These are phyloP conservation scores for Xanthoparmelia taractica DNA, from an alignment of 495 filamentous ascomycete genomes.

Conservation along the genomic window DNA sequence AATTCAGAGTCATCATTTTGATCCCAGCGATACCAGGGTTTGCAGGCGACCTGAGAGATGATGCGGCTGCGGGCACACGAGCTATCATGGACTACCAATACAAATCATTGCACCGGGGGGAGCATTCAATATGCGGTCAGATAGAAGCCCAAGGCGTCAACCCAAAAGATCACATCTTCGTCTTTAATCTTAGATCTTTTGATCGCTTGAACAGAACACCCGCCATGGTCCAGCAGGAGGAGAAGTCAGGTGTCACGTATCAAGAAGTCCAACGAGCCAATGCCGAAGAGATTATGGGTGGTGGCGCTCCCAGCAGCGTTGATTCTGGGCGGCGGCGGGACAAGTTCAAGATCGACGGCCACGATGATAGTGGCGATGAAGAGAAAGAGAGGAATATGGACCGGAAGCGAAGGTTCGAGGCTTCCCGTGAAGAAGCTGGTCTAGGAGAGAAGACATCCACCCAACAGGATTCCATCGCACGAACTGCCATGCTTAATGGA, in stretches of 20 bases:
- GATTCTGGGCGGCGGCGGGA: conserved; percentile 24
- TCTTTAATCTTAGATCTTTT: conserved; percentile 86
- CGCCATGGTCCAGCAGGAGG: conserved; percentile 59
- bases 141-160: conserved; percentile 71
- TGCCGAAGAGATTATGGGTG: conserved; percentile 76
- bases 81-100: conserved; percentile 99
- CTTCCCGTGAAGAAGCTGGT: conserved; percentile 39
- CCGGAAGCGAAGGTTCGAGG: conserved; percentile 59
- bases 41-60: conserved; percentile 77
- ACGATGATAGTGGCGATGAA: conserved; percentile 35
- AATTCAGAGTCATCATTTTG: conserved; percentile 83
- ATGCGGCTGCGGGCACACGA: conserved; percentile 74
- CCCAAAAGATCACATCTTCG: conserved; percentile 72
- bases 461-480: conserved; percentile 63
- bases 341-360: conserved; percentile 28
- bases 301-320: conserved; percentile 55
- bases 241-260: conserved; percentile 72
- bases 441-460: conserved; percentile 35
- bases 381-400: conserved; percentile 40
- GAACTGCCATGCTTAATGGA: conserved; percentile 69
- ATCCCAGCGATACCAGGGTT: conserved; percentile 92
- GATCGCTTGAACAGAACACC: conserved; percentile 81
- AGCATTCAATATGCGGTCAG: conserved; percentile 80
- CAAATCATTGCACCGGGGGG: conserved; percentile 85
- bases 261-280: conserved; percentile 77